A percentile compares a stretch with the other conserved stretches of the same genome.
Evolutionary conservation across 352 stramenopile species (phyloP).

Genomic region (Phytopythium cucurbitacearum): DNA sequence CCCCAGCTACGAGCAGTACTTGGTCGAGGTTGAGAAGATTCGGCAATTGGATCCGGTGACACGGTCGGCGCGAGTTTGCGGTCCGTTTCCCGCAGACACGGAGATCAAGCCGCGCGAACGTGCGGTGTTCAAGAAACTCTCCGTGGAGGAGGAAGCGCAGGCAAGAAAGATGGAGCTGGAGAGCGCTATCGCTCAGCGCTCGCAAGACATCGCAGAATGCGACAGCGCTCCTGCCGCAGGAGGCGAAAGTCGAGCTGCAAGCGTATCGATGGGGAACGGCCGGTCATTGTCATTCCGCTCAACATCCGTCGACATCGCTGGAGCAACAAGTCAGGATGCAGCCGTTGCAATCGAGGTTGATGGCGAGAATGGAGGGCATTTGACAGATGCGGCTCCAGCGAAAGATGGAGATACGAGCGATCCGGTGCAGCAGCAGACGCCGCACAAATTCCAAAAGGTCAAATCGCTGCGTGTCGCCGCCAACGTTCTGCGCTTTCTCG

Average conservation of each 20-base stretch:
- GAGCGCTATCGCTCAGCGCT: slow-evolving; percentile 53
- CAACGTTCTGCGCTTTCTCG: slow-evolving; percentile 59
- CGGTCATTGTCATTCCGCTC: not conserved
- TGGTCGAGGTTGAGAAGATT: slow-evolving; percentile 51
- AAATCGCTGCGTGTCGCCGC: slow-evolving; percentile 56
- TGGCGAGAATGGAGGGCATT: slow-evolving; percentile 2
- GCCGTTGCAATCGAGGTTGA: not conserved
- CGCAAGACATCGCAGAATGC: slow-evolving; percentile 35
- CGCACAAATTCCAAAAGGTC: slow-evolving; percentile 28
- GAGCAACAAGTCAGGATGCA: no score
- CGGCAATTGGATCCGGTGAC: slow-evolving; percentile 30
- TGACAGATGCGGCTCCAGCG: not conserved
- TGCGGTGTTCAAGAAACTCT: slow-evolving; percentile 75
- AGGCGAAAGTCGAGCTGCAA: not conserved
- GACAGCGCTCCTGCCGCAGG: not conserved
- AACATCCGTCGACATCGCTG: no score
- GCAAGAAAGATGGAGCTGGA: slow-evolving; percentile 56
- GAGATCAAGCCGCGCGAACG: slow-evolving; percentile 48
- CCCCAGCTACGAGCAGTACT: slow-evolving; percentile 60
- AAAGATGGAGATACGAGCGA: not conserved
- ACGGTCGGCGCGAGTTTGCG: slow-evolving; percentile 32
- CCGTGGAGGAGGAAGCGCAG: slow-evolving; percentile 70
- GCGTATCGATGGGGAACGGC: not conserved
- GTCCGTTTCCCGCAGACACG: slow-evolving; percentile 46
- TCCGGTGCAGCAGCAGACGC: not conserved